A percentile compares a stretch with the other conserved stretches of the same genome.
These are phyloP conservation scores for Fragaria iinumae DNA, from an alignment of 306 rosid species.

Conservation along the genomic window DNA sequence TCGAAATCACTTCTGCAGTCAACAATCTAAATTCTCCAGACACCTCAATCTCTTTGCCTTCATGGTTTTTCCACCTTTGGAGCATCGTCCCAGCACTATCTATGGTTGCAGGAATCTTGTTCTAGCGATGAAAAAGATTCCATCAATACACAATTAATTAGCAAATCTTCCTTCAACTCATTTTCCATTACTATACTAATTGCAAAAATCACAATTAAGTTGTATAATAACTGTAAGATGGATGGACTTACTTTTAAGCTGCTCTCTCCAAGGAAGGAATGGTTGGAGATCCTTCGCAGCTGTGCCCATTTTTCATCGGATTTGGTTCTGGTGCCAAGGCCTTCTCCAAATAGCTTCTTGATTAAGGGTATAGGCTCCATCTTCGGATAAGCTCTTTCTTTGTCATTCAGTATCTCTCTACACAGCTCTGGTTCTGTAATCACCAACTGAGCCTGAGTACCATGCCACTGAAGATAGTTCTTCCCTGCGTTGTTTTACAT, in stretches of 20 bases:
- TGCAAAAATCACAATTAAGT: not conserved
- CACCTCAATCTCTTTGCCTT: slow-evolving; percentile 1
- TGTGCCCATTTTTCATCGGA: not conserved
- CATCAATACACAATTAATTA: not conserved
- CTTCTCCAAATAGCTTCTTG: not conserved
- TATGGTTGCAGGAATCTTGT: not conserved
- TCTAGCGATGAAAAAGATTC: not conserved
- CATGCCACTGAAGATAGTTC: not conserved
- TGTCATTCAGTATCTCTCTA: not conserved
- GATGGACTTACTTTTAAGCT: not conserved
- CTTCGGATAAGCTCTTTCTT: not conserved
- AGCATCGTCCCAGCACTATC: not conserved
- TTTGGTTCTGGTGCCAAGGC: not conserved
- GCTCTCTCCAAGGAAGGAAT: slow-evolving; percentile 6
- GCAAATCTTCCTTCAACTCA: not conserved
- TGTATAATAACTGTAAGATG: not conserved
- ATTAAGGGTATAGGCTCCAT: not conserved
- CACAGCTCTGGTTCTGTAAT: not conserved
- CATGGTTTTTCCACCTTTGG: not conserved
- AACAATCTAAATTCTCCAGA: not conserved
- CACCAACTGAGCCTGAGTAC: not conserved
- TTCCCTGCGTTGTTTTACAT: not conserved
- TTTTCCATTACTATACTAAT: not conserved
- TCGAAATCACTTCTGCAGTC: not conserved
- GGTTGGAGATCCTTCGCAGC: not conserved